A percentile compares a stretch with the other conserved stretches of the same genome.
Conservation (phyloP, 2,329 filamentous ascomycete genomes). For the Aspergillus eucalypticola region DNA sequence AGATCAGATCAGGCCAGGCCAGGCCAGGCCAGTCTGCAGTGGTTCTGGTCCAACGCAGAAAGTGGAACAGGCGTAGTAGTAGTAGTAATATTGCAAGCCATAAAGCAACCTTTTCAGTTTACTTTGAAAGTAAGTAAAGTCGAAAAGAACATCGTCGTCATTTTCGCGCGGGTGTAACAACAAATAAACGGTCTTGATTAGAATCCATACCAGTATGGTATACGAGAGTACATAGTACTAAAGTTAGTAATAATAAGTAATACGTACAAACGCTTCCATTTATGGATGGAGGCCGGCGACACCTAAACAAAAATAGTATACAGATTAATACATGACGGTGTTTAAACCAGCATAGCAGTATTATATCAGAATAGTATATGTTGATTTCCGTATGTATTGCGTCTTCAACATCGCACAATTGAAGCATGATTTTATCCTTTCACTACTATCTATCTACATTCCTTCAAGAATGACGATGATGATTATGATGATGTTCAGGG, state of each 20-base stretch:
- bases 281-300: not conserved
- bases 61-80: not conserved
- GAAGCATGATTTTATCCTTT: no score
- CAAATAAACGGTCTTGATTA: not conserved
- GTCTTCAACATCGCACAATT: not conserved
- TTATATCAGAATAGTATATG: no score
- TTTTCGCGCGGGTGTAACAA: not conserved
- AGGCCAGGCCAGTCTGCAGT: not conserved
- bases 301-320: not conserved
- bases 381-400: no score
- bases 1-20: not conserved
- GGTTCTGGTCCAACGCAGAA: no score
- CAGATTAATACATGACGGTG: not conserved
- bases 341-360: not conserved
- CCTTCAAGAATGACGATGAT: not conserved
- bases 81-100: not conserved
- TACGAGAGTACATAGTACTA: not conserved
- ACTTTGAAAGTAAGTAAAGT: not conserved
- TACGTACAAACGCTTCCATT: not conserved
- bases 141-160: not conserved
- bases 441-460: not conserved
- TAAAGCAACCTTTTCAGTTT: not conserved
- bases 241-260: not conserved
- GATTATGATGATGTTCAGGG: not conserved
- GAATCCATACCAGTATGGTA: slow-evolving; percentile 4